Evolutionary conservation across 2,329 filamentous ascomycete genomes (phyloP), one percentile per base, ranked within the genome.

Genomic region (Passalora sequoiae): DNA sequence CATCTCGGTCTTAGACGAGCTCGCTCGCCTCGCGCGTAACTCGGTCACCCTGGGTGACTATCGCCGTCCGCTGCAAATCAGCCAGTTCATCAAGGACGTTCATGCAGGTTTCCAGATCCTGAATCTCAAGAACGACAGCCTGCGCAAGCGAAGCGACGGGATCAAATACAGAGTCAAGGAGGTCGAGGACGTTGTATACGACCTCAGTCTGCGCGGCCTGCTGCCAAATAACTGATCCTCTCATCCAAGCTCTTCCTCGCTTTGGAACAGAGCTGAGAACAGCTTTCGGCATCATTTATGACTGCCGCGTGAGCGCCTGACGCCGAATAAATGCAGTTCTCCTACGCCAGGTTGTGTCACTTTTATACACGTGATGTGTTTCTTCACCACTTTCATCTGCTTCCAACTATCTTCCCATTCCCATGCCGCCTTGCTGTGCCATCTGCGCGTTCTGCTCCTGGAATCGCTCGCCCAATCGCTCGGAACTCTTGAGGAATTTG

Each of bases 141-240:
- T 98, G 60, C 78, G 92, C 47, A 87, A 89, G 70, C 78, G 88
- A 50, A 88, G 87, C 43, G 92, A 98, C 69, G 85, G 84, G 4
- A 85, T 98, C 67, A 98, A 98, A 74, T 98, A 98, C 64, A 84
- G 85, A 59, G 88, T 98, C 60, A 98, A 97, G 75, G 91, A 94
- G 65, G 88, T 96, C 9, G 92, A 98, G 72, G 92, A 97, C 62
- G 89, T 98, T 9, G 91, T 97, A 38, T 98, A 98, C 62, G 92
- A 98, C 65, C 71, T 98, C 44, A 91, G 86, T 17, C 70, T 98
- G 61, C 78, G 92, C 46, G 91, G 92, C 38, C 66, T 97, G 60
- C 49, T 59, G 46, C 50, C 55, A 9, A 55, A 57, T 48, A 44
- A 53, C 43, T 49, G 17, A 21, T 41, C 31, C 19, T 19, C 12